These are phyloP conservation scores for Colletotrichum sp. DNA, from an alignment of 2,329 filamentous ascomycete genomes.

Conservation along the genomic window DNA sequence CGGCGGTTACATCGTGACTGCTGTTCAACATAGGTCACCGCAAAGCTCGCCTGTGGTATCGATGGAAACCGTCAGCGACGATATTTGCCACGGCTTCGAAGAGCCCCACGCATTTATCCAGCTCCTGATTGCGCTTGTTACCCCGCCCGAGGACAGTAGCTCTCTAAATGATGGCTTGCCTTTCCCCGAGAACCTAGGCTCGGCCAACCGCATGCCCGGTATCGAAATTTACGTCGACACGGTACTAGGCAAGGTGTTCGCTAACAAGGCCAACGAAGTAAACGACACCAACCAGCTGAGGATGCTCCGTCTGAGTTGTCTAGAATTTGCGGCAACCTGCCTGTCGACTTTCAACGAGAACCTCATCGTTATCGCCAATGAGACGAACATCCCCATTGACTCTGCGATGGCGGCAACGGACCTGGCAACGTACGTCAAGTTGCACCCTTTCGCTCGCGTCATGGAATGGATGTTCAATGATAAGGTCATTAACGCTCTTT, in stretches of 20 bases:
- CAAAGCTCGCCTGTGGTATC: slow-evolving; percentile 37
- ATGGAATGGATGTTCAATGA: slow-evolving; percentile 99
- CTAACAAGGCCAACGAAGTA: slow-evolving; percentile 68
- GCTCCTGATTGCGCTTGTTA: slow-evolving; percentile 74
- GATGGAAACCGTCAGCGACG: slow-evolving; percentile 72
- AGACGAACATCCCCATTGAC: slow-evolving; percentile 78
- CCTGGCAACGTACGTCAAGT: slow-evolving; percentile 78
- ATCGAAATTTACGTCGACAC: slow-evolving; percentile 95
- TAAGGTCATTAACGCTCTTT: slow-evolving; percentile 80
- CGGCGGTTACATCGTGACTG: slow-evolving; percentile 52
- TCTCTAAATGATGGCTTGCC: slow-evolving; percentile 77
- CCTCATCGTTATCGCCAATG: slow-evolving; percentile 82
- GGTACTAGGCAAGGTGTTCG: slow-evolving; percentile 79
- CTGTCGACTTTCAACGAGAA: slow-evolving; percentile 93
- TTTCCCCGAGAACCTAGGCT: slow-evolving; percentile 86
- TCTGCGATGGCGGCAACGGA: slow-evolving; percentile 75
- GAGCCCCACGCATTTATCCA: slow-evolving; percentile 85
- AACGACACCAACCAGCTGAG: slow-evolving; percentile 72
- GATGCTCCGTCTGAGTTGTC: slow-evolving; percentile 77
- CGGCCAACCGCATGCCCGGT: slow-evolving; percentile 76
- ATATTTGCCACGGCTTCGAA: slow-evolving; percentile 80
- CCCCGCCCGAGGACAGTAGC: slow-evolving; percentile 65
- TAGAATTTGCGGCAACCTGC: slow-evolving; percentile 83
- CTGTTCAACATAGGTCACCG: slow-evolving; percentile 30
- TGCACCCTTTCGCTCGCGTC: slow-evolving; percentile 91